Evolutionary conservation across 129 eudicot species (phyloP), one percentile per base, ranked within the genome.

Genomic region (Pittosporum tobira): DNA sequence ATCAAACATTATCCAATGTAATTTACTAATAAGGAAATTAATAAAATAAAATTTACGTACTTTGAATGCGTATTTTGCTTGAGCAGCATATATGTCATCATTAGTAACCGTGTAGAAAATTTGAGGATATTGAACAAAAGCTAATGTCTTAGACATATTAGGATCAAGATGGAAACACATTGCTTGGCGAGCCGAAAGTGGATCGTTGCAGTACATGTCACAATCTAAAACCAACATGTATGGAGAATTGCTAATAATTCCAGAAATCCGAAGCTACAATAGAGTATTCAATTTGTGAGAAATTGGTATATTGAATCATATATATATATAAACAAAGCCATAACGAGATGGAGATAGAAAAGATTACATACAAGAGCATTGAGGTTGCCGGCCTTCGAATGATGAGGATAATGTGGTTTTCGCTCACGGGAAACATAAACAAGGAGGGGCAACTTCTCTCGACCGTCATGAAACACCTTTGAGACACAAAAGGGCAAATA

Each of bases 121-220:
- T 59, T 91, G 98, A n/a, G 98, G 98, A 74, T 57, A 86, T 50
- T 83, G 94, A 16, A 77, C 94, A n/a, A 65, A 91, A 2, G 87
- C 73, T 8, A 91, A 77, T 4, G 86, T 77, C 20, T 24, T 9
- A 24, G 96, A 71, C 8, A 91, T 59, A 23, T 71, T 76, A 3
- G 77, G 76, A 57, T 91, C 98, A 51, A 91, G 94, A 44, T 86
- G 94, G 63, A 91, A 86, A 69, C 98, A 91, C 98, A 91, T 86
- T 65, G 98, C 95, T 81, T 86, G 98, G 53, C 75, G 71, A 6
- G 88, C 95, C 0, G 98, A 91, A n/a, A 81, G 8, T 1, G 98
- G 85, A 51, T 91, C 98, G 5, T 91, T 86, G 75, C 89, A 86
- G 37, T 83, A 83, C 94, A 86, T 86, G 68, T 91, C 98, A 50